Evolutionary conservation across 805 yeast genomes (phyloP), one percentile per base, ranked within the genome.

Genomic region (Candida dajiaensis): DNA sequence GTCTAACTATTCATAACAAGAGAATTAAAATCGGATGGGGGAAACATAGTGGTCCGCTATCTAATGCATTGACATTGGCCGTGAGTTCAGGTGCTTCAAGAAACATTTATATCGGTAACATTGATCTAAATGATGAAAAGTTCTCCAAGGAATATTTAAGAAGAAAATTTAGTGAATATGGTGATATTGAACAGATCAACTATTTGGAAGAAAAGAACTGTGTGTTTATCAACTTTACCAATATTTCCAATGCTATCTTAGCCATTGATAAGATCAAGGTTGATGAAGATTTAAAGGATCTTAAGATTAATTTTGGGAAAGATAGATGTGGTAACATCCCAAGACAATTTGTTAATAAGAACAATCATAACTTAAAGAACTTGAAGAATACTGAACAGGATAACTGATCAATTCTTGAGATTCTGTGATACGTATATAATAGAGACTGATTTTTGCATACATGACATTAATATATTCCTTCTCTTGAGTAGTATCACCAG

Each of bases 1-100:
- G 97, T 1, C 72, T 92, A 50, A 78, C 89, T 18, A 85, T 92
- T 50, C 95, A 87, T 62, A 84, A 83, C 63, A 77, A 95, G 58
- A 77, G 90, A 58, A 84, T 92, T 54, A 88, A 87, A 64, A 89
- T 92, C 47, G 97, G 97, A 19, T 92, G 99, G 98, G 99, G 98
- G 41, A 90, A 89, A 66, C 97, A 92, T 62, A 83, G 95, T 6
- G 98, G 98, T 11, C 89, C 96, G 1, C 73, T 92, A 52, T 83
- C 95, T 11, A 85, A 87, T 55, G 89, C 95, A 3, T 75, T 92
- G 48, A 85, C 90, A 8, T 70, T 86, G 47, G 97, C 97, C 0
- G 96, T 90, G 22, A 82, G 94, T 20, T 85, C 87, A 52, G 98
- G 98, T 37, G 98, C 97, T 0, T 81, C 94, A 19, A 79, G 99